Base-by-base conservation (phyloP, 1,284 basidiomycete genomes). In the Cutaneotrichosporon sp. region DNA sequence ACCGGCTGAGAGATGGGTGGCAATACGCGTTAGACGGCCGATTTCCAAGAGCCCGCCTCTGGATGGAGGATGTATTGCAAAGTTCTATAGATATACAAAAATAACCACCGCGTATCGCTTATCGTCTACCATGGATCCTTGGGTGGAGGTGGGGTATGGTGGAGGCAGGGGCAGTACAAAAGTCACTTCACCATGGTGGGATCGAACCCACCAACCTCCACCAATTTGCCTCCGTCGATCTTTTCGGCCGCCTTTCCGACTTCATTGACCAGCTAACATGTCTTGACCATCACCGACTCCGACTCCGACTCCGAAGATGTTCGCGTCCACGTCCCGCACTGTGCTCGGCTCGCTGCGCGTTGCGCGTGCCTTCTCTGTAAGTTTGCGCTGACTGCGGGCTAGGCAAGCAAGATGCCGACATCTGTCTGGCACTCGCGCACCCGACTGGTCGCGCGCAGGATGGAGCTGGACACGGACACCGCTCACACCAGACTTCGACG, bases 281-380 rank as follows among this genome's bases (percentile, higher is more conserved):
- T 7, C n/a, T 18, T 42, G 26, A n/a, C 22, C 13, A 13, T 38
- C 36, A 30, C 22, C 60, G 31, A 38, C 60, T 32, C 31, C 53
- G 40, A 51, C 73, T 10, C 68, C 66, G 36, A 47, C 46, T 63
- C 66, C 13, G 65, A 73, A 73, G 34, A 75, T 75, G 72, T 66
- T 70, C 61, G 71, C 72, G 32, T 75, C 73, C 22, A 70, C 70
- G 34, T 73, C 72, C 34, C 65, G 66, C 60, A 64, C 66, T n/a
- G 51, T 69, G 32, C 65, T 66, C 13, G 53, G 69, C 38, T 56
- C 67, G 18, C 59, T 46, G 63, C 13, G 18, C 50, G 47, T 34
- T 62, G 64, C 67, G 14, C 31, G 60, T 26, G 58, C 66, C 22
- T 70, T 68, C 61, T 70, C 66, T 14, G 64, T 66, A 38, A 56